These are phyloP conservation scores for Acanthamoeba culbertsoni DNA, from an alignment of 208 protist species.

Conservation along the genomic window DNA sequence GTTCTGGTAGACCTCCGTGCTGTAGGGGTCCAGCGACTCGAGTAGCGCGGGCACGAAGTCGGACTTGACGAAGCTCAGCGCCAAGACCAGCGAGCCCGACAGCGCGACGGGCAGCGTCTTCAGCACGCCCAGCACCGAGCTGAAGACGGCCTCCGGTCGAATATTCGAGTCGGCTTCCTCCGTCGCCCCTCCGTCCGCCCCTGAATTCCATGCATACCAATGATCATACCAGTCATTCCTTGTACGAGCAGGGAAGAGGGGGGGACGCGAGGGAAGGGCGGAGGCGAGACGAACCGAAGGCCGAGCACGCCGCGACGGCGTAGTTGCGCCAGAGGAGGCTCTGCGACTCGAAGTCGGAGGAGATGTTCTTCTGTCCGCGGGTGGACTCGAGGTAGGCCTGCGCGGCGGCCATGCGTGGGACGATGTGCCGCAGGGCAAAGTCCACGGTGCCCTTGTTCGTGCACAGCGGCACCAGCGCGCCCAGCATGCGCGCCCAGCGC, in stretches of 20 bases:
- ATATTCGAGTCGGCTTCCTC: background rate
- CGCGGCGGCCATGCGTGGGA: background rate
- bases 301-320: slow-evolving; percentile 5
- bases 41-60: background rate
- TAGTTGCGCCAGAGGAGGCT: slow-evolving; percentile 40
- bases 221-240: background rate
- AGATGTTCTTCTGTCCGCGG: background rate
- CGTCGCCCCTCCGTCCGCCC: background rate
- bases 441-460: background rate
- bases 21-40: slow-evolving; percentile 34
- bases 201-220: background rate
- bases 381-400: slow-evolving; percentile 39
- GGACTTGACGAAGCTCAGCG: background rate
- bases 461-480: slow-evolving; percentile 13
- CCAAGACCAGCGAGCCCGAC: background rate
- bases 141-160: background rate
- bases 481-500: slow-evolving; percentile 1
- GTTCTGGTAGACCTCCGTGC: slow-evolving; percentile 51
- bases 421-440: slow-evolving; percentile 23
- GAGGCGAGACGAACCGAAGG: background rate
- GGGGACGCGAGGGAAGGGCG: no score
- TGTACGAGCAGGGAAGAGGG: no score
- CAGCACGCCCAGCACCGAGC: background rate
- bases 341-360: slow-evolving; percentile 23
- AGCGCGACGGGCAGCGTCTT: background rate